Evolutionary conservation across 495 filamentous ascomycete species (phyloP).

Genomic region (Saxophila tyrrhenica): DNA sequence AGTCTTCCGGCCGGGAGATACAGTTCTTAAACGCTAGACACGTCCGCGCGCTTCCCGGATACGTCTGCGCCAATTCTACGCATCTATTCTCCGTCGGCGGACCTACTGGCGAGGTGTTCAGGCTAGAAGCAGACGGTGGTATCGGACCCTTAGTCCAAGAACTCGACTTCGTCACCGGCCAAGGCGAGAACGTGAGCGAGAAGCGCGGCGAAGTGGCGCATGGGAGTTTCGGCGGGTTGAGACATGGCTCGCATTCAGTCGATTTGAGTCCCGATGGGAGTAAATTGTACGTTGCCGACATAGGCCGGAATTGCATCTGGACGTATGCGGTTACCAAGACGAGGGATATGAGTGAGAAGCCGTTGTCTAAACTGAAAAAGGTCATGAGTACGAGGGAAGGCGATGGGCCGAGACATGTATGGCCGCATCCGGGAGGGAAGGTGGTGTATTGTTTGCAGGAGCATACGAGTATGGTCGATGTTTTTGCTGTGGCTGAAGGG

Average conservation of each 20-base stretch:
- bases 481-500: conserved; percentile 11
- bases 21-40: conserved; percentile 14
- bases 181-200: conserved; percentile 11
- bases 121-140: conserved; percentile 9
- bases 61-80: conserved; percentile 13
- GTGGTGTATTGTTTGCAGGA: conserved; percentile 19
- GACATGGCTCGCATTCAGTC: conserved; percentile 22
- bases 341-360: conserved; percentile 2
- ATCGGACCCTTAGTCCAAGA: conserved; percentile 14
- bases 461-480: conserved; percentile 19
- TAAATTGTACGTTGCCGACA: conserved; percentile 16
- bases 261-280: conserved; percentile 17
- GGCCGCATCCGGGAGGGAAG: conserved; percentile 17
- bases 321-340: conserved; percentile 5
- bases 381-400: conserved; percentile 8
- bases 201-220: conserved; percentile 11
- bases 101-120: conserved; percentile 19
- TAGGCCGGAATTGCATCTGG: conserved; percentile 19
- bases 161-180: conserved; percentile 14
- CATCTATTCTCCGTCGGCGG: conserved; percentile 20
- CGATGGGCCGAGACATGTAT: conserved; percentile 19
- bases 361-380: conserved; percentile 9
- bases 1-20: conserved; percentile 13
- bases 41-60: conserved; percentile 14
- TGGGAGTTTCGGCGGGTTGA: conserved; percentile 20